These are phyloP conservation scores for Alternaria postmessia DNA, from an alignment of 2,329 filamentous ascomycete species.

Conservation along the genomic window DNA sequence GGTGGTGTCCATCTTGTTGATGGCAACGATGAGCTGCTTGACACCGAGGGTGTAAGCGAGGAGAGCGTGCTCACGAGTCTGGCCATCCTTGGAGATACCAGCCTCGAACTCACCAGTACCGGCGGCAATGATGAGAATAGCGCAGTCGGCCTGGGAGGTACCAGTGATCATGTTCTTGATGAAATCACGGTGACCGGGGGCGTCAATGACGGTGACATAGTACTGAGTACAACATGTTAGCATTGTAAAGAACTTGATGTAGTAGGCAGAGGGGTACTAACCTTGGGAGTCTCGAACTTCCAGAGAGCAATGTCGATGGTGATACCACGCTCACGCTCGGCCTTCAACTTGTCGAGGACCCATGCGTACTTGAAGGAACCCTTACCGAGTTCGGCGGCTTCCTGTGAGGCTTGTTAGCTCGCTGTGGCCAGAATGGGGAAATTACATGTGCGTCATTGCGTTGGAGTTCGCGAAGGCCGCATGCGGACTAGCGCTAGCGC, in stretches of 20 bases:
- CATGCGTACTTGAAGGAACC: constrained; percentile 99
- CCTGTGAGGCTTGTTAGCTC: constrained; percentile 64
- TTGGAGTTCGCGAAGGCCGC: constrained; percentile 37
- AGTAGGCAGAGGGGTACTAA: not conserved
- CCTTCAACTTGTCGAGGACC: constrained; percentile 99
- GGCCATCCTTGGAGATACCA: constrained; percentile 99
- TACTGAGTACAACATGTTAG: no score
- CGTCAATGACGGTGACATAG: constrained; percentile 59
- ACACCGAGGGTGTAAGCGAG: constrained; percentile 99
- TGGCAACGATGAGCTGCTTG: constrained; percentile 99
- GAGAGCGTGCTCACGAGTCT: constrained; percentile 99
- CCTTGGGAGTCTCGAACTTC: constrained; percentile 97
- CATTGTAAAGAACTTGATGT: not conserved
- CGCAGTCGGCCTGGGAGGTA: constrained; percentile 99
- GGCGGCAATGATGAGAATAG: constrained; percentile 99
- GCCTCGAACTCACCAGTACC: constrained; percentile 99
- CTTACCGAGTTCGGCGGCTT: constrained; percentile 99
- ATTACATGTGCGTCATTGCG: constrained; percentile 43
- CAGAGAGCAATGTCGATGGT: constrained; percentile 99
- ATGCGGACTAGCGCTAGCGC: constrained; percentile 47
- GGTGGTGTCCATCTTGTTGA: constrained; percentile 99
- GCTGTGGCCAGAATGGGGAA: constrained; percentile 1
- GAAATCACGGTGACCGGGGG: constrained; percentile 99
- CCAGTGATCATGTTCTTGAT: constrained; percentile 99
- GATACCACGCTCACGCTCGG: constrained; percentile 99